phyloP scores from a whole-genome alignment of 1,284 basidiomycete species.

The Microbotryum scabiosae region DNA sequence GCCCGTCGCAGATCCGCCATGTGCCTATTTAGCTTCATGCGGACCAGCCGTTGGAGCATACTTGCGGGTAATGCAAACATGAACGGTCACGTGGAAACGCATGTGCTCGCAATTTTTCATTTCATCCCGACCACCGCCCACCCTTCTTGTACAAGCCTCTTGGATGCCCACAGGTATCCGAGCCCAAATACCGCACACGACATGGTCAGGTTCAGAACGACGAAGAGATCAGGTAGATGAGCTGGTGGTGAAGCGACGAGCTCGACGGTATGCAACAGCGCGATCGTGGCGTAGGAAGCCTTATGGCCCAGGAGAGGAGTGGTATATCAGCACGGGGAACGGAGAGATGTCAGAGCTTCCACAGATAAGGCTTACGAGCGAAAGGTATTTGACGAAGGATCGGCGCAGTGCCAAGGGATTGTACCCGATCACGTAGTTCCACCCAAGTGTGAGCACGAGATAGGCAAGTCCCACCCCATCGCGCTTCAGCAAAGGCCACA shows the following conservation, averaged over 20 bases:
- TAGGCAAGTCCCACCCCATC: conserved; percentile 75
- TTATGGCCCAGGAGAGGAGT: conserved; percentile 35
- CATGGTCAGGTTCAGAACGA: conserved; percentile 76
- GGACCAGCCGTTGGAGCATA: no score
- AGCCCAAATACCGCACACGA: conserved; percentile 67
- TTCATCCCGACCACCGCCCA: conserved; percentile 19
- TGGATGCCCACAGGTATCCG: conserved; percentile 41
- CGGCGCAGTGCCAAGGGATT: conserved; percentile 42
- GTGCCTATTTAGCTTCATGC: no score
- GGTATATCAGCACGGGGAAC: conserved; percentile 1
- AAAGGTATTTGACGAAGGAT: conserved; percentile 52
- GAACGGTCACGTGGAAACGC: no score
- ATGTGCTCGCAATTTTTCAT: no score
- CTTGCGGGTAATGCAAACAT: no score
- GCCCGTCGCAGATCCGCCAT: no score
- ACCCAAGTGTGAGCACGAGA: conserved; percentile 55
- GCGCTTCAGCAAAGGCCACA: conserved; percentile 77
- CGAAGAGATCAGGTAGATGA: conserved; percentile 75
- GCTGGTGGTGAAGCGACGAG: conserved; percentile 53
- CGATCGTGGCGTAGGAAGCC: conserved; percentile 54
- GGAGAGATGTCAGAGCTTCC: no score
- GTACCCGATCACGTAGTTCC: conserved; percentile 76
- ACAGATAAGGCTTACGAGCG: conserved; percentile 48
- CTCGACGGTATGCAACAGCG: conserved; percentile 58
- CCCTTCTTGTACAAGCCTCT: conserved; percentile 20